These are phyloP conservation scores for Asparagopsis taxiformis DNA, from an alignment of 31 red algal species.

Conservation along the genomic window DNA sequence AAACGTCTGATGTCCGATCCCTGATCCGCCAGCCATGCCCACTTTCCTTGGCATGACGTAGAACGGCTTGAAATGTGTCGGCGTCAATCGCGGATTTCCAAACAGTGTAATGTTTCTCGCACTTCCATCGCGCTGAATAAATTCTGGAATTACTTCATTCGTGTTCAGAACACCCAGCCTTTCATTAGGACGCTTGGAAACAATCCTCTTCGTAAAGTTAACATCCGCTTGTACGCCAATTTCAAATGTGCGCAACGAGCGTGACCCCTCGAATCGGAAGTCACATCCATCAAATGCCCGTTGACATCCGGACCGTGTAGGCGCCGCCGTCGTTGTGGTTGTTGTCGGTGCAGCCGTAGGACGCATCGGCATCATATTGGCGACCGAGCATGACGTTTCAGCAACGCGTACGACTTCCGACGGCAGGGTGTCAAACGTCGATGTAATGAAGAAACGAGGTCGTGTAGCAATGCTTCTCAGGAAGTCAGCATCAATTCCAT, in stretches of 20 bases:
- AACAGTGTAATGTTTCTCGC: background rate
- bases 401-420: too few species aligned
- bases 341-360: too few species aligned
- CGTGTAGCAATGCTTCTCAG: slow-evolving; percentile 20
- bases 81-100: slow-evolving; percentile 25
- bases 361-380: too few species aligned
- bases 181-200: background rate
- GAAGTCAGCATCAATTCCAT: slow-evolving; percentile 1
- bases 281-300: too few species aligned
- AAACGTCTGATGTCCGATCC: slow-evolving; percentile 51
- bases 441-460: slow-evolving; percentile 31
- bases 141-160: background rate
- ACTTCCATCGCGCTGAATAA: background rate
- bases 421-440: slow-evolving; percentile 12
- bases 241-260: background rate
- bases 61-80: slow-evolving; percentile 60
- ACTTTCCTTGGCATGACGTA: background rate
- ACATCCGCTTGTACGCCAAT: background rate
- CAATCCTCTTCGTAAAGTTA: background rate
- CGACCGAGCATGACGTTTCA: too few species aligned
- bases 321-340: too few species aligned
- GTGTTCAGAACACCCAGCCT: background rate
- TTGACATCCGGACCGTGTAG: too few species aligned
- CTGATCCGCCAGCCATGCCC: slow-evolving; percentile 8
- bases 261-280: background rate